Conservation (phyloP, 495 filamentous ascomycete genomes). For the Talaromyces thailandensis region DNA sequence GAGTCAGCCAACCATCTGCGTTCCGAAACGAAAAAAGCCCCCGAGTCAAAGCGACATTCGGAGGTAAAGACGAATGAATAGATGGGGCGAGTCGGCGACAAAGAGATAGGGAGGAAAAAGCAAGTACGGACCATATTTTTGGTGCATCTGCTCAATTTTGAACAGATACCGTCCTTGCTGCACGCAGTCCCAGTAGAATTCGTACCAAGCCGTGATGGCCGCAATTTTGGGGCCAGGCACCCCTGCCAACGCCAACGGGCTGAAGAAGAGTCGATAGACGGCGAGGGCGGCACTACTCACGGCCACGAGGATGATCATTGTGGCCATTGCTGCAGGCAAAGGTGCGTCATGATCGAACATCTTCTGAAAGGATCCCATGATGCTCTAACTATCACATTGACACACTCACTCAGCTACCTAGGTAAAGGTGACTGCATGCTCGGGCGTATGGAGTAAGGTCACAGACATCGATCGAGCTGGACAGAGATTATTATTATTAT, state of each 20-base stretch:
- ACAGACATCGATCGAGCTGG: no score
- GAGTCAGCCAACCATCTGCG: neutral
- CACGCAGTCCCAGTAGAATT: conserved; percentile 19
- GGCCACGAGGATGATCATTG: neutral
- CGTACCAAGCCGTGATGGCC: conserved; percentile 23
- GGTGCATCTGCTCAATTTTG: conserved; percentile 22
- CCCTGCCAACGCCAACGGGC: conserved; percentile 30
- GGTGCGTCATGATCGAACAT: neutral
- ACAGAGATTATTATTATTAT: no score
- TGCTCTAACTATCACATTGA: neutral
- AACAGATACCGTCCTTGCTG: conserved; percentile 15
- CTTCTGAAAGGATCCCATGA: neutral
- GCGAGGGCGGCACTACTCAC: conserved; percentile 2
- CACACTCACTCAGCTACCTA: neutral
- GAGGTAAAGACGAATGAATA: no score
- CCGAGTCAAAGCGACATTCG: no score
- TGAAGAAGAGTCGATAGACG: conserved; percentile 30
- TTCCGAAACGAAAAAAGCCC: no score
- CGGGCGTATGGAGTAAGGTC: neutral
- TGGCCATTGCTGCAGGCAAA: neutral
- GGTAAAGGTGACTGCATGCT: neutral
- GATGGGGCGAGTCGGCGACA: no score
- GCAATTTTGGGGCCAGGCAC: conserved; percentile 42
- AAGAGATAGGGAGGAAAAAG: neutral
- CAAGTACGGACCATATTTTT: conserved; percentile 22